These are phyloP conservation scores for Cyberlindnera japonica DNA, from an alignment of 805 yeast species.

Conservation along the genomic window DNA sequence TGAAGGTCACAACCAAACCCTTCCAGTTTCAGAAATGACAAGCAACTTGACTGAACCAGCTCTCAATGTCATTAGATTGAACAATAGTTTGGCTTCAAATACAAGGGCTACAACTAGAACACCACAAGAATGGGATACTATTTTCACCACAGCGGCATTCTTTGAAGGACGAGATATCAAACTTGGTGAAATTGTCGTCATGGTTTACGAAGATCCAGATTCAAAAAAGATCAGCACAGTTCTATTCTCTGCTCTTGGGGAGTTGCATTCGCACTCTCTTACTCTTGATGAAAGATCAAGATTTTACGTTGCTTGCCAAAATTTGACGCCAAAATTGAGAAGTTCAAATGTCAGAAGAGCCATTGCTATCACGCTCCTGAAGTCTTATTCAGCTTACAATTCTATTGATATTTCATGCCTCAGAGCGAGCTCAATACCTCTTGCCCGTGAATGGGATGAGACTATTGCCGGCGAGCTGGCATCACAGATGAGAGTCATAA, in stretches of 20 bases:
- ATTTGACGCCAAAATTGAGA: conserved; percentile 47
- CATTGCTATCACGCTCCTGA: conserved; percentile 68
- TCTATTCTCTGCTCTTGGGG: conserved; percentile 63
- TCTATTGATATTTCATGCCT: conserved; percentile 19
- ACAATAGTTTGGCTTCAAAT: conserved; percentile 19
- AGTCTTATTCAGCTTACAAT: conserved; percentile 59
- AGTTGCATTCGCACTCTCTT: conserved; percentile 52
- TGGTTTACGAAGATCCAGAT: conserved; percentile 47
- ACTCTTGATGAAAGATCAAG: conserved; percentile 58
- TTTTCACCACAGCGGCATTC: conserved; percentile 48
- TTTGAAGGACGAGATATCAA: conserved; percentile 48
- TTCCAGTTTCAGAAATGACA: conserved; percentile 3
- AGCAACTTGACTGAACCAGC: conserved; percentile 19
- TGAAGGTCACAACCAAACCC: conserved; percentile 20
- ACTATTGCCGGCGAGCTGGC: conserved; percentile 82
- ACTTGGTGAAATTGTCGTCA: conserved; percentile 40
- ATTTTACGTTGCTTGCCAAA: conserved; percentile 76
- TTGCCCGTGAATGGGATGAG: conserved; percentile 59
- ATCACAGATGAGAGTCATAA: conserved; percentile 53
- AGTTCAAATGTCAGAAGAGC: conserved; percentile 64
- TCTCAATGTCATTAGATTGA: conserved; percentile 21
- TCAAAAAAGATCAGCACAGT: conserved; percentile 49
- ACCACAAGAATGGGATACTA: conserved; percentile 36
- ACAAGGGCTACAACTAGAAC: conserved; percentile 20
- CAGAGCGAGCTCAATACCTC: conserved; percentile 9